Evolutionary conservation across 768 basidiomycete species (phyloP).

Genomic region (Tylopilus sp.): DNA sequence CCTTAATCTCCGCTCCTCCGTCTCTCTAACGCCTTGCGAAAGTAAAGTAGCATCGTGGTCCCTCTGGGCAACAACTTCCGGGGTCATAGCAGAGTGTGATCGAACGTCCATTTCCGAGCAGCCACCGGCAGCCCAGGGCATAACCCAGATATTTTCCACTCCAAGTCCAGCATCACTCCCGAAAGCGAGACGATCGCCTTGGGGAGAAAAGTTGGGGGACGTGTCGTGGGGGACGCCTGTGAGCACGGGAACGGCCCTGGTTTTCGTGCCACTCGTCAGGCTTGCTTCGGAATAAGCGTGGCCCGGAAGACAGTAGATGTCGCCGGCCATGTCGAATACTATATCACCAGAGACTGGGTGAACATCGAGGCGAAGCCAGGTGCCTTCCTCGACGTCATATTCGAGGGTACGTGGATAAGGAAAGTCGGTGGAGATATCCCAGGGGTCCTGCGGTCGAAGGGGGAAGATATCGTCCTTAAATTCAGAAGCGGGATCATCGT

Average conservation of each 20-base stretch:
- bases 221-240: slow-evolving; percentile 66
- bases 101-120: slow-evolving; percentile 59
- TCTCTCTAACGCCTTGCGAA: slow-evolving; percentile 49
- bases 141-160: slow-evolving; percentile 73
- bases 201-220: slow-evolving; percentile 70
- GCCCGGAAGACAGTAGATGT: slow-evolving; percentile 67
- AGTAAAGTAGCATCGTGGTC: slow-evolving; percentile 46
- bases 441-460: slow-evolving; percentile 47
- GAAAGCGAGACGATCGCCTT: slow-evolving; percentile 61
- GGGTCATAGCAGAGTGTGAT: slow-evolving; percentile 32
- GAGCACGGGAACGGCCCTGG: slow-evolving; percentile 55
- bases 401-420: slow-evolving; percentile 61
- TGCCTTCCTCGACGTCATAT: slow-evolving; percentile 70
- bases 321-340: slow-evolving; percentile 72
- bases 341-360: slow-evolving; percentile 68
- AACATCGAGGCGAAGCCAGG: slow-evolving; percentile 73
- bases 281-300: slow-evolving; percentile 32
- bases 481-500: slow-evolving; percentile 36
- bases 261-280: slow-evolving; percentile 19
- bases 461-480: slow-evolving; percentile 61
- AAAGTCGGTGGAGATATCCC: slow-evolving; percentile 78
- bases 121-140: slow-evolving; percentile 51
- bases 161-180: slow-evolving; percentile 71
- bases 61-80: slow-evolving; percentile 34
- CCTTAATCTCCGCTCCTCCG: slow-evolving; percentile 40